These are phyloP conservation scores for Solanum virginianum DNA, from an alignment of 257 asterid species.

Conservation along the genomic window DNA sequence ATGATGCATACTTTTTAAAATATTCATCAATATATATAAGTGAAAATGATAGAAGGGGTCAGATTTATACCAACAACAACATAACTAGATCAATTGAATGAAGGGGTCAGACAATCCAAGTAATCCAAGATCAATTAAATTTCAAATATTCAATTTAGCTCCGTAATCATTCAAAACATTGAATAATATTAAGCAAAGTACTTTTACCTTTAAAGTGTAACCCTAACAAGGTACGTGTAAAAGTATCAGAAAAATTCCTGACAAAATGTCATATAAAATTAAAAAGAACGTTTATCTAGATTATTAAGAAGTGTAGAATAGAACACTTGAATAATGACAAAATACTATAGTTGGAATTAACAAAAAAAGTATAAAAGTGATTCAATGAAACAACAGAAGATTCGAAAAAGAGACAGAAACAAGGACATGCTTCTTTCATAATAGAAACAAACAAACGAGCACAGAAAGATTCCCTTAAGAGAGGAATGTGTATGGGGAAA, in stretches of 20 bases:
- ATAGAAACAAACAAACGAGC: background rate
- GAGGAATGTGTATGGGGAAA: background rate
- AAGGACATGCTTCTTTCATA: background rate
- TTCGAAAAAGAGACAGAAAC: background rate
- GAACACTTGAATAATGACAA: background rate
- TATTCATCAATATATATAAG: background rate
- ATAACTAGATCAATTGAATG: no score
- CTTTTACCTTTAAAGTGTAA: background rate
- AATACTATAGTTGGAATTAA: background rate
- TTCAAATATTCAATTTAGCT: background rate
- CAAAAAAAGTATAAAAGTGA: background rate
- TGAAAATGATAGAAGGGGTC: background rate
- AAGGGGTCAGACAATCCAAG: background rate
- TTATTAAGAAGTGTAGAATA: background rate
- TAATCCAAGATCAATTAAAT: background rate
- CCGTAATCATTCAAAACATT: background rate
- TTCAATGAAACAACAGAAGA: slow-evolving; percentile 1
- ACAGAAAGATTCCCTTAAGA: background rate
- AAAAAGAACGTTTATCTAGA: background rate
- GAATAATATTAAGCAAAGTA: background rate
- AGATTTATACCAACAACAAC: background rate
- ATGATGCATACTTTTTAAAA: background rate
- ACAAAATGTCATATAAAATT: background rate
- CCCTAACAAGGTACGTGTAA: background rate
- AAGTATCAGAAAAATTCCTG: background rate